Percentiles rank a stretch among this genome's conserved stretches.
phyloP scores from a whole-genome alignment of 1,284 basidiomycete genomes.

The Rhizoctonia solani region DNA sequence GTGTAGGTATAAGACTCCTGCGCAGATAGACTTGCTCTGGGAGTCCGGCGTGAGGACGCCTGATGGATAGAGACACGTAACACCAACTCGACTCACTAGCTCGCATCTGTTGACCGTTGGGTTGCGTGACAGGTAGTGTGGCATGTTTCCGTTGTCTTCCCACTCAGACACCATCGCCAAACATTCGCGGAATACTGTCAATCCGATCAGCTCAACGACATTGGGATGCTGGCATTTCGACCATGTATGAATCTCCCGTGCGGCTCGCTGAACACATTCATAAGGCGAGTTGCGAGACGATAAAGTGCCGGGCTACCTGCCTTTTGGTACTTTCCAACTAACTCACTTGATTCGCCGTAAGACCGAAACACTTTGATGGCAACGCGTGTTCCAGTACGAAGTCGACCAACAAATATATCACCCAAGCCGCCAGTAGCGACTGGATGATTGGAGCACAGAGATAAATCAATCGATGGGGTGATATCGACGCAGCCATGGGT shows the following conservation, averaged over 20 bases:
- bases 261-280: neutral
- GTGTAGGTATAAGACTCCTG: neutral
- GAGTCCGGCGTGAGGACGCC: neutral
- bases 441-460: neutral
- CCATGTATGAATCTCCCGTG: constrained; percentile 6
- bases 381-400: neutral
- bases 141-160: neutral
- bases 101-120: neutral
- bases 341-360: neutral
- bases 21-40: neutral
- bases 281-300: neutral
- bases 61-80: neutral
- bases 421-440: neutral
- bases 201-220: neutral
- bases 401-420: neutral
- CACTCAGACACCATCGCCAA: constrained; percentile 10
- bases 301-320: neutral
- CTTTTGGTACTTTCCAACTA: neutral
- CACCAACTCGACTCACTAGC: neutral
- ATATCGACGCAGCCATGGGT: neutral
- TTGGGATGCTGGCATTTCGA: constrained; percentile 7
- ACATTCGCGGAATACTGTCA: neutral
- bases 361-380: constrained; percentile 1
- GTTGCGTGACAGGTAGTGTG: neutral
- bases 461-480: neutral